Evolutionary conservation across 331 rosid genomes (phyloP).

Genomic region (Phaseolus coccineus): DNA sequence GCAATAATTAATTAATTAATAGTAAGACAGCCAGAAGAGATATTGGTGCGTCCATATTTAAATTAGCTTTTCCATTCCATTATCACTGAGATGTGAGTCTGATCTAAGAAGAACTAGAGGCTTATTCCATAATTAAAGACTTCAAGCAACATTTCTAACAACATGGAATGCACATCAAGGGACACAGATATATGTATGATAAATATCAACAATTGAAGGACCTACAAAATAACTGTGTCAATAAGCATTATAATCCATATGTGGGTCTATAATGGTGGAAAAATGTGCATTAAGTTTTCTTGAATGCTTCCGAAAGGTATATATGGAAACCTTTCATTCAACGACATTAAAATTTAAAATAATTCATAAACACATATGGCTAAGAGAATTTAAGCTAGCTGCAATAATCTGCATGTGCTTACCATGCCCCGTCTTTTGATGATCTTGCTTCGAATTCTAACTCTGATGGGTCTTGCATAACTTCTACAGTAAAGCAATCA

Average conservation of each 20-base stretch:
- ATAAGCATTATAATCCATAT: neutral
- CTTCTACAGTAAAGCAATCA: constrained; percentile 54
- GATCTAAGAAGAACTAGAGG: neutral
- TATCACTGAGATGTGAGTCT: neutral
- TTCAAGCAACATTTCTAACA: constrained; percentile 17
- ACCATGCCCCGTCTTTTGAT: constrained; percentile 96
- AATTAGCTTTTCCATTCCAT: constrained; percentile 2
- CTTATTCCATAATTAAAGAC: constrained; percentile 2
- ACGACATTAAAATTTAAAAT: neutral
- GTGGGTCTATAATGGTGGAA: neutral
- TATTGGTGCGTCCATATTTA: neutral
- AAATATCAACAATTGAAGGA: constrained; percentile 19
- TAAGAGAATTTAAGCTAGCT: constrained; percentile 17
- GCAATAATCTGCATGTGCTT: constrained; percentile 37
- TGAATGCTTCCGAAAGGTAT: constrained; percentile 6
- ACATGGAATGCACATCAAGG: neutral
- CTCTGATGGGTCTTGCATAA: constrained; percentile 56
- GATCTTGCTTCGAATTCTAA: constrained; percentile 95
- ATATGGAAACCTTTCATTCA: constrained; percentile 14
- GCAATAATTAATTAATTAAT: too few species aligned
- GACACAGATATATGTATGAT: neutral
- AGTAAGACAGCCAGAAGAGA: neutral
- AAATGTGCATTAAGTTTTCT: neutral
- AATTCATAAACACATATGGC: constrained; percentile 5
- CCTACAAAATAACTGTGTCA: neutral